These are phyloP conservation scores for Citrus cavaleriei DNA, from an alignment of 345 rosid species.

Conservation along the genomic window DNA sequence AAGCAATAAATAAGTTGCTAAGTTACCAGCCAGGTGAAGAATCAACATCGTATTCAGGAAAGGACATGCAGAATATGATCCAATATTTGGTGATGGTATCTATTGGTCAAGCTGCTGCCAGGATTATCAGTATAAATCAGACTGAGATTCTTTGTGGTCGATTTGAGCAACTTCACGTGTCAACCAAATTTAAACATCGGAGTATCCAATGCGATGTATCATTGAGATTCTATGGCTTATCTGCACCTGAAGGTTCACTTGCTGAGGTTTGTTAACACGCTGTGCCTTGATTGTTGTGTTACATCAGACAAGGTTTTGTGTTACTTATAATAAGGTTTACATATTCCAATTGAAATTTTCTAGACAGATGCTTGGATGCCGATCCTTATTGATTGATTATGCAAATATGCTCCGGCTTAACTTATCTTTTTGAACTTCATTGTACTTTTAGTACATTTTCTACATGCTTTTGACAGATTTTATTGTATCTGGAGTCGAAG, in stretches of 20 bases:
- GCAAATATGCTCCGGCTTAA: not conserved
- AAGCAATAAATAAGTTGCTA: slow-evolving; percentile 79
- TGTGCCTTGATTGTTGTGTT: not conserved
- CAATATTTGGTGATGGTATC: slow-evolving; percentile 73
- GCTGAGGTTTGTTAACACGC: slow-evolving; percentile 72
- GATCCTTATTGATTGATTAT: not conserved
- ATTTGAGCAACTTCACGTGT: slow-evolving; percentile 86
- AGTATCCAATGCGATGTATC: slow-evolving; percentile 73
- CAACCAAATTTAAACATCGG: slow-evolving; percentile 72
- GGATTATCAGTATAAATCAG: slow-evolving; percentile 63
- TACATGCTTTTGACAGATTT: not conserved
- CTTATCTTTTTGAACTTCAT: not conserved
- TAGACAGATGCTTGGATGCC: not conserved
- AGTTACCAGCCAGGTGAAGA: slow-evolving; percentile 92
- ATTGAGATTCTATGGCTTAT: slow-evolving; percentile 86
- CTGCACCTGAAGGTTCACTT: slow-evolving; percentile 96
- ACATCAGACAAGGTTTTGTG: not conserved
- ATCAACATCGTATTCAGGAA: slow-evolving; percentile 48
- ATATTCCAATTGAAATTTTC: not conserved
- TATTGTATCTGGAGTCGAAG: not conserved
- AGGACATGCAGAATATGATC: slow-evolving; percentile 84
- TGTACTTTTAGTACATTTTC: not conserved
- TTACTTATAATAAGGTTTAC: not conserved
- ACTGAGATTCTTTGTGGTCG: slow-evolving; percentile 84
- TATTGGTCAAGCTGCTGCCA: slow-evolving; percentile 79